Conservation (phyloP, 2,329 filamentous ascomycete genomes). For the Xylaria sp. region DNA sequence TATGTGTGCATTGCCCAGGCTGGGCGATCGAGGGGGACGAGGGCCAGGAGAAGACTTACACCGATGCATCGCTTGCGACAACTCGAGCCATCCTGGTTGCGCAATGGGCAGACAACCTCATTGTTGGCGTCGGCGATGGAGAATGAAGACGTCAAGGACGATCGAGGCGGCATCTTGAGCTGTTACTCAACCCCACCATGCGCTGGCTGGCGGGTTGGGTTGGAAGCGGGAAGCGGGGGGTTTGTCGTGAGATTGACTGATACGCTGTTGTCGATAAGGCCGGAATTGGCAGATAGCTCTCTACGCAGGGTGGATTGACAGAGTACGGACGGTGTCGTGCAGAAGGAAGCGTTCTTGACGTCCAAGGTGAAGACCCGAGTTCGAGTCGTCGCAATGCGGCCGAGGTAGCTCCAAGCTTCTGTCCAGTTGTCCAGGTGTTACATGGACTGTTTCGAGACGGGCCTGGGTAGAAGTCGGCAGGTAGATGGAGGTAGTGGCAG, state of each 20-base stretch:
- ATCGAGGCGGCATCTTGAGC: slow-evolving; percentile 86
- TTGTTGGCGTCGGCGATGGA: slow-evolving; percentile 92
- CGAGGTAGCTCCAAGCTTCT: slow-evolving; percentile 53
- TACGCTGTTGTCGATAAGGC: slow-evolving; percentile 37
- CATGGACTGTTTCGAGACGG: slow-evolving; percentile 56
- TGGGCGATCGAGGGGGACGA: neutral
- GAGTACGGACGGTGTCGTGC: slow-evolving; percentile 24
- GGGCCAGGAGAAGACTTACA: slow-evolving; percentile 71
- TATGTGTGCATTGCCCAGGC: slow-evolving; percentile 8
- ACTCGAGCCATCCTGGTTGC: slow-evolving; percentile 94
- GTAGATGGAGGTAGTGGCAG: slow-evolving; percentile 29
- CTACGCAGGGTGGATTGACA: slow-evolving; percentile 38
- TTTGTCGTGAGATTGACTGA: slow-evolving; percentile 43
- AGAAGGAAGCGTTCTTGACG: slow-evolving; percentile 39
- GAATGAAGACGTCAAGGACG: slow-evolving; percentile 88
- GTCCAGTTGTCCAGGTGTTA: slow-evolving; percentile 51
- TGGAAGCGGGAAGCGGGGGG: slow-evolving; percentile 49
- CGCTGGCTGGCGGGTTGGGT: slow-evolving; percentile 52
- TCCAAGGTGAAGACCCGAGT: slow-evolving; percentile 32
- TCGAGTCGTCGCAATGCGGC: slow-evolving; percentile 31
- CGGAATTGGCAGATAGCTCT: slow-evolving; percentile 24
- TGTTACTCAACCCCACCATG: slow-evolving; percentile 61
- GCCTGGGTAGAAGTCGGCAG: slow-evolving; percentile 19
- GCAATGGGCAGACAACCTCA: slow-evolving; percentile 95
- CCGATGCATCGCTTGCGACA: slow-evolving; percentile 98